Conservation (phyloP, 73 alveolate genomes). For the Blepharisma stoltei region DNA sequence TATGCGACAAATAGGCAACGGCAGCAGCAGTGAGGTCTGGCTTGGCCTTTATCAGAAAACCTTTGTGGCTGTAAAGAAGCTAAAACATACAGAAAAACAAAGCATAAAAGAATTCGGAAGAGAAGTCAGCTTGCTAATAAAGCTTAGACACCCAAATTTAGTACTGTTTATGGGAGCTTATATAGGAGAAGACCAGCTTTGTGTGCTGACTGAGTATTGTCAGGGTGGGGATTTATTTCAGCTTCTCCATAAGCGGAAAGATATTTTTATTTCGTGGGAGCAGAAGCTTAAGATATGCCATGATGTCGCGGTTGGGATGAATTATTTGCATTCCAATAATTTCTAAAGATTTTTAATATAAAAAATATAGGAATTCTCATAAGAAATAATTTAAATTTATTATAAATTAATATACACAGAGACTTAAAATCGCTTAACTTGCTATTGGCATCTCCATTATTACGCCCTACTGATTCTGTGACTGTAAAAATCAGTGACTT, state of each 20-base stretch:
- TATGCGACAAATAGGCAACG: conserved; percentile 55
- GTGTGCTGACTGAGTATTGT: conserved; percentile 66
- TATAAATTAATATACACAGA: conserved; percentile 42
- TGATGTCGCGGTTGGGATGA: conserved; percentile 64
- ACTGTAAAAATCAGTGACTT: conserved; percentile 80
- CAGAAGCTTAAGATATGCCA: conserved; percentile 41
- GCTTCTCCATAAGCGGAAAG: conserved; percentile 44
- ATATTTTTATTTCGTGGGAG: conserved; percentile 52
- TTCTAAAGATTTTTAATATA: conserved; percentile 28
- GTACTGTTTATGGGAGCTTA: conserved; percentile 63
- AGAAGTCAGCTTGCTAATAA: conserved; percentile 66
- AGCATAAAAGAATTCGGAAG: conserved; percentile 67
- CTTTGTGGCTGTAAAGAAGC: conserved; percentile 82
- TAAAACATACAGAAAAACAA: conserved; percentile 40
- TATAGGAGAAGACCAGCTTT: conserved; percentile 48
- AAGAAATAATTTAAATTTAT: neutral
- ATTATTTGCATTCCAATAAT: conserved; percentile 56
- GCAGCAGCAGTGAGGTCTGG: conserved; percentile 72
- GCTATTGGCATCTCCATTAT: conserved; percentile 59
- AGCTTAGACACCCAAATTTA: conserved; percentile 55
- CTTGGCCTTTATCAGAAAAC: conserved; percentile 75
- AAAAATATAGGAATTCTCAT: neutral
- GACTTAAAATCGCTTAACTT: conserved; percentile 71
- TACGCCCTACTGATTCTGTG: conserved; percentile 53
- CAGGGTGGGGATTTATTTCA: conserved; percentile 62